Evolutionary conservation across 192 early-diverging fungal species (phyloP).

Genomic region (Gonapodya prolifera): DNA sequence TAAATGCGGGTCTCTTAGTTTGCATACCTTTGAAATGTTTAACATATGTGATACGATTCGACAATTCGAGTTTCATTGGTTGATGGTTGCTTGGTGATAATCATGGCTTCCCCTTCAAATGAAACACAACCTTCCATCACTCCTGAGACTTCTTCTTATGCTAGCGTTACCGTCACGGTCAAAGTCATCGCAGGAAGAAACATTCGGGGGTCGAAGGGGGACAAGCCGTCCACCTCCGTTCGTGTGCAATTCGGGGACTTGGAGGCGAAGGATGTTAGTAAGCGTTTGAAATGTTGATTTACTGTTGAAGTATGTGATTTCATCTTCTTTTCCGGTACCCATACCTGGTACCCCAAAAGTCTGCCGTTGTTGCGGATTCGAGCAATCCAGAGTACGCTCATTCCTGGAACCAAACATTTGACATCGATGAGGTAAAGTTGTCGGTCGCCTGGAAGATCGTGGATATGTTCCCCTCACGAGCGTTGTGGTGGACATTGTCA

Average conservation of each 20-base stretch:
- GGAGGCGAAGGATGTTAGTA: constrained; percentile 36
- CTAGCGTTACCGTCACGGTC: constrained; percentile 8
- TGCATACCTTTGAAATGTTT: no score
- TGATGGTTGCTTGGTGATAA: no score
- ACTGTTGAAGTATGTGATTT: no score
- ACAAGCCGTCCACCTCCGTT: constrained; percentile 33
- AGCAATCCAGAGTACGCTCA: constrained; percentile 36
- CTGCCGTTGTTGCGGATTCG: constrained; percentile 29
- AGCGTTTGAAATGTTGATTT: no score
- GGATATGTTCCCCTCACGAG: no score
- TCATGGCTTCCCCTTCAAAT: background rate
- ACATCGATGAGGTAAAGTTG: constrained; percentile 36
- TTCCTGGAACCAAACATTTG: constrained; percentile 25
- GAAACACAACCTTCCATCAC: background rate
- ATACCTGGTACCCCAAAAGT: constrained; percentile 16
- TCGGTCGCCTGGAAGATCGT: no score
- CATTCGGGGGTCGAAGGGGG: constrained; percentile 37
- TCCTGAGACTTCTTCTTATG: background rate
- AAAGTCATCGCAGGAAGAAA: constrained; percentile 27
- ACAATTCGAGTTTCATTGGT: no score
- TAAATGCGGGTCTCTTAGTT: background rate
- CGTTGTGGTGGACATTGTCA: constrained; percentile 9
- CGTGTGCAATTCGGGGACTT: constrained; percentile 44
- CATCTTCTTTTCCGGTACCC: no score
- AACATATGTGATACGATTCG: no score